Percentiles rank a stretch among this genome's conserved stretches.
Evolutionary conservation across 2,329 filamentous ascomycete genomes (phyloP).

Genomic region (Claviceps sp.): DNA sequence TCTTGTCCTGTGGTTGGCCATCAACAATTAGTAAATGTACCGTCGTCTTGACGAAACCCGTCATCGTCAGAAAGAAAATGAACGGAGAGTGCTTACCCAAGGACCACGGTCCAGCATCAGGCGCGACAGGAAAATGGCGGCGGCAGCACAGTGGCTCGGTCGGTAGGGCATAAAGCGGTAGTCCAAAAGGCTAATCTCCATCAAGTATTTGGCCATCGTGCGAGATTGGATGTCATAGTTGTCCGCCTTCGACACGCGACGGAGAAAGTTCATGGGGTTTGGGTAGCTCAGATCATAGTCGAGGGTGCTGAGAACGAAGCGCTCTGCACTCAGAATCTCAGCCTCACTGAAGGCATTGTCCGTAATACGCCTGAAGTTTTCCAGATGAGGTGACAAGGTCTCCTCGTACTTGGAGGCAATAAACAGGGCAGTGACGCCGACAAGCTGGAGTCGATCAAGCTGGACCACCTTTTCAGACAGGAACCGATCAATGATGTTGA

Average conservation of each 20-base stretch:
- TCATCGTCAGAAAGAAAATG: background rate
- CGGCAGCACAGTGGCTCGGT: conserved; percentile 81
- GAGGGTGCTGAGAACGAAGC: conserved; percentile 79
- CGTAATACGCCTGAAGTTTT: conserved; percentile 93
- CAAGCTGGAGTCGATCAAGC: conserved; percentile 87
- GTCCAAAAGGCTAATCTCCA: conserved; percentile 92
- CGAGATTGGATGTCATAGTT: conserved; percentile 98
- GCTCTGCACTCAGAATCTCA: conserved; percentile 94
- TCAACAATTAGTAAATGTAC: conserved; percentile 14
- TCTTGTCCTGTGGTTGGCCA: conserved; percentile 49
- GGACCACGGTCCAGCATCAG: conserved; percentile 79
- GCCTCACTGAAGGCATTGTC: conserved; percentile 92
- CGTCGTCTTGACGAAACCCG: background rate
- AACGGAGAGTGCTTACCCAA: conserved; percentile 52
- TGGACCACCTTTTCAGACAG: conserved; percentile 90
- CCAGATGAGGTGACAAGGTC: conserved; percentile 88
- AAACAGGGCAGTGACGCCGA: conserved; percentile 98
- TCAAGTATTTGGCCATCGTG: conserved; percentile 92
- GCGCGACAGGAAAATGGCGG: conserved; percentile 88
- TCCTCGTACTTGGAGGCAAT: conserved; percentile 99
- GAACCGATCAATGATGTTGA: conserved; percentile 98
- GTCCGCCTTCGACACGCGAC: conserved; percentile 96
- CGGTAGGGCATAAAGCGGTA: conserved; percentile 85
- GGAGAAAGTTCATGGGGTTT: conserved; percentile 99
- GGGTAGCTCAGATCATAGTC: conserved; percentile 98